Base-by-base conservation (phyloP, 2,329 filamentous ascomycete genomes). In the Zymoseptoria ardabiliae region DNA sequence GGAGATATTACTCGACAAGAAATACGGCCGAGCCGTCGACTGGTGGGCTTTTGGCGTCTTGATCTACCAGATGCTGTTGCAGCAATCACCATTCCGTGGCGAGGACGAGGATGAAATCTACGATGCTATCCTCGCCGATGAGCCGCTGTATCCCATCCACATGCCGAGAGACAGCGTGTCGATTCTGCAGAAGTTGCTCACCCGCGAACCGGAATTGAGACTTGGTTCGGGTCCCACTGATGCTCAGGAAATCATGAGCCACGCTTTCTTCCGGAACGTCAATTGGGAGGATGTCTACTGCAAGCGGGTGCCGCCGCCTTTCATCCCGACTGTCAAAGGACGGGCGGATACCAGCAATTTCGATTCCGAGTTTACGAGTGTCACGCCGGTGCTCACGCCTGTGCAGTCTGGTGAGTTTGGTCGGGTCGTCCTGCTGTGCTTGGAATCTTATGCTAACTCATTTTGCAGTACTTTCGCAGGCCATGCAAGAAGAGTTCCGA, bases 21-120 rank as follows among this genome's bases (percentile, higher is more conserved):
- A 97, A 73, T 99, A 99, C 70, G 93, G 92, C 52, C 88, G 94
- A 60, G 91, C 94, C 17, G 94, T 99, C 50, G 94, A 99, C 75
- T 99, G 94, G 94, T 99, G 94, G 94, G 95, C 95, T 6, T 99
- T 99, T 76, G 94, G 94, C 74, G 94, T 99, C 30, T 79, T 99
- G 69, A 99, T 99, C 70, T 99, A 99, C 79, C 94, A 99, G 76
- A 99, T 99, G 95, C 88, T 99, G 59, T 85, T 99, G 54, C 95
- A 99, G 73, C 95, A 99, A 74, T 97, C 93, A 28, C 94, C 94
- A 0, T 99, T 99, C 88, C 88, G 94, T 69, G 94, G 94, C 70
- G 95, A 99, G 75, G 94, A 99, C 69, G 95, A 99, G 72, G 94
- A 99, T 73, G 94, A 99, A 77, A 99, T 99, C 64, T 99, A 99